Evolutionary conservation across 768 basidiomycete genomes (phyloP), one percentile per base, ranked within the genome.

Genomic region (Exidia glandulosa): DNA sequence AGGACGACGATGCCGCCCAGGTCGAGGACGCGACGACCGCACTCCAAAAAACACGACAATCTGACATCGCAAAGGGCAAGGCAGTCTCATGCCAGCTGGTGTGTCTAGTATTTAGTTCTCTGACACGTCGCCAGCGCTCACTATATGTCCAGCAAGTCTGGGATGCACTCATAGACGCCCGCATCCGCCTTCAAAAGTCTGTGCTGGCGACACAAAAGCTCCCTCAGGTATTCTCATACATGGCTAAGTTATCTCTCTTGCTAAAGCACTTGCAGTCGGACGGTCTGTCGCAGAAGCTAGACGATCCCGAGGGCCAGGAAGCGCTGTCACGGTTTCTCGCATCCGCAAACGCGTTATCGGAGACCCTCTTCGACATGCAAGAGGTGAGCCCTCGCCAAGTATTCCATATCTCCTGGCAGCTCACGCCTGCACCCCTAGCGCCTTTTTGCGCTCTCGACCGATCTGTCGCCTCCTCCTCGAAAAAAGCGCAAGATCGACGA

Each of bases 181-280:
- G 95, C 34, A 98, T 98, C 69, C 85, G 85, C 29, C 72, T 96
- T 48, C 95, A 97, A 73, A 97, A 94, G 74, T 81, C 86, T 27
- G 76, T 84, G 50, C 66, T 76, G 1, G 75, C 85, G 12, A 77
- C 84, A 5, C 89, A 91, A 66, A 74, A 74, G 56, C 76, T 96
- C 5, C 86, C 89, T 33, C 67, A 64, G 33, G n/a, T n/a, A n/a
- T n/a, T n/a, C n/a, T n/a, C 90, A 86, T 67, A 64, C 36, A 37
- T 23, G 23, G 41, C 2, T 19, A 10, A 23, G 3, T 25, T 57
- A 57, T 32, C 33, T 12, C 10, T 56, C 32, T 32, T 56, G 7
- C 19, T 33, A 48, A 61, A n/a, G n/a, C n/a, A n/a, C n/a, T n/a
- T 23, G n/a, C 47, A 25, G 45, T 33, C 13, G 60, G 65, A 32